phyloP scores from a whole-genome alignment of 164 flowering plant genomes.

The Magnolia changhungtana region DNA sequence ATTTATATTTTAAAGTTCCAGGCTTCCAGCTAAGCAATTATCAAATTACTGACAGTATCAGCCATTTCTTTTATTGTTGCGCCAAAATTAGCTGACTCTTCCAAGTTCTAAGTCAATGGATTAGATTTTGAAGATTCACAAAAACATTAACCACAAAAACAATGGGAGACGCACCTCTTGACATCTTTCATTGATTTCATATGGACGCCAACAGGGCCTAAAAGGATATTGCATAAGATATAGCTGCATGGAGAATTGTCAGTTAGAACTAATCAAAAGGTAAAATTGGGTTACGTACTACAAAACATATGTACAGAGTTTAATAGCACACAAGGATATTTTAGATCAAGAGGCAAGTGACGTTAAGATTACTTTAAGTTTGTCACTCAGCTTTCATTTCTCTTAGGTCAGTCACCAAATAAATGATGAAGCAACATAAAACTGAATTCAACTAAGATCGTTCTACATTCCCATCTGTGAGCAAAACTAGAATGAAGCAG shows the following conservation, averaged over 20 bases:
- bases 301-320: not conserved
- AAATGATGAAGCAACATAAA: too few species aligned
- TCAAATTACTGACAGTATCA: not conserved
- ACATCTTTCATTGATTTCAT: conserved; percentile 68
- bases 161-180: conserved; percentile 49
- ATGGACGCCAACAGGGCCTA: conserved; percentile 86
- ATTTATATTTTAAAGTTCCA: not conserved
- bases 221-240: conserved; percentile 83
- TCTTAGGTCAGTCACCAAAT: too few species aligned
- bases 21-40: not conserved
- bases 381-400: too few species aligned
- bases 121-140: not conserved
- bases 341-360: not conserved
- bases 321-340: not conserved
- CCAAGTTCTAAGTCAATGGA: not conserved
- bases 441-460: too few species aligned
- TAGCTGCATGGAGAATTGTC: conserved; percentile 35
- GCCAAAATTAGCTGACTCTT: not conserved
- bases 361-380: too few species aligned
- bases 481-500: too few species aligned
- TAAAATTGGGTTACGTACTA: not conserved
- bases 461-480: too few species aligned
- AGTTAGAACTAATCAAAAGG: not conserved
- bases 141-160: not conserved
- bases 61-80: not conserved